A percentile compares a stretch with the other conserved stretches of the same genome.
phyloP scores from a whole-genome alignment of 257 asterid genomes.

The Paraleonurus japonicus region DNA sequence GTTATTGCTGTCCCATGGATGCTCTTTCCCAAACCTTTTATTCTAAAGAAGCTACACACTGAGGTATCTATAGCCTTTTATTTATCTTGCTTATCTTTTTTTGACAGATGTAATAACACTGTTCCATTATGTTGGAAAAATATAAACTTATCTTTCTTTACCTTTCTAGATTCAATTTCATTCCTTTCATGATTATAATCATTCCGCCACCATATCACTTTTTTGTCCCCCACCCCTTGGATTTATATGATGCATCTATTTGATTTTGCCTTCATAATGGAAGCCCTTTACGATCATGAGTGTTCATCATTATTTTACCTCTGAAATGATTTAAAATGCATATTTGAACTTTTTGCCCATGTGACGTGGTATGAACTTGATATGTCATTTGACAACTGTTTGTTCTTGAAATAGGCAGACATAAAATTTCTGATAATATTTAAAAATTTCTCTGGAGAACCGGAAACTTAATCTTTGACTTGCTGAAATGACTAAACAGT shows the following conservation, averaged over 20 bases:
- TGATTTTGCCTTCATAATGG: not conserved
- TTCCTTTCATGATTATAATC: not conserved
- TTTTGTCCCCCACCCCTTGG: not conserved
- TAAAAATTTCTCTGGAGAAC: not conserved
- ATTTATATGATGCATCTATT: not conserved
- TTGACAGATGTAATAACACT: slow-evolving; percentile 4
- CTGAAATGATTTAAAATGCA: not conserved
- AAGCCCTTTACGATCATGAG: not conserved
- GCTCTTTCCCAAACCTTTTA: slow-evolving; percentile 97
- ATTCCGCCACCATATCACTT: not conserved
- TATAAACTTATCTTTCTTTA: not conserved
- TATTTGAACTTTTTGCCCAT: not conserved
- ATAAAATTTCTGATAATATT: not conserved
- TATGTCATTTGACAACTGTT: not conserved
- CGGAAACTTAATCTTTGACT: not conserved
- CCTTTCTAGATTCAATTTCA: not conserved
- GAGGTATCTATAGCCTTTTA: slow-evolving; percentile 48
- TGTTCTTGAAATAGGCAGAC: slow-evolving; percentile 4
- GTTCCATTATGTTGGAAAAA: not conserved
- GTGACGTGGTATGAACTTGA: too few relatives aligned
- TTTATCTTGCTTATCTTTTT: not conserved
- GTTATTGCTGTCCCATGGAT: slow-evolving; percentile 95
- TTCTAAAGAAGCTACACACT: slow-evolving; percentile 69
- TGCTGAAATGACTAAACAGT: not conserved
- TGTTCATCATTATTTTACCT: not conserved